Base-by-base conservation (phyloP, 2,329 filamentous ascomycete genomes). In the Colletotrichum phormii region DNA sequence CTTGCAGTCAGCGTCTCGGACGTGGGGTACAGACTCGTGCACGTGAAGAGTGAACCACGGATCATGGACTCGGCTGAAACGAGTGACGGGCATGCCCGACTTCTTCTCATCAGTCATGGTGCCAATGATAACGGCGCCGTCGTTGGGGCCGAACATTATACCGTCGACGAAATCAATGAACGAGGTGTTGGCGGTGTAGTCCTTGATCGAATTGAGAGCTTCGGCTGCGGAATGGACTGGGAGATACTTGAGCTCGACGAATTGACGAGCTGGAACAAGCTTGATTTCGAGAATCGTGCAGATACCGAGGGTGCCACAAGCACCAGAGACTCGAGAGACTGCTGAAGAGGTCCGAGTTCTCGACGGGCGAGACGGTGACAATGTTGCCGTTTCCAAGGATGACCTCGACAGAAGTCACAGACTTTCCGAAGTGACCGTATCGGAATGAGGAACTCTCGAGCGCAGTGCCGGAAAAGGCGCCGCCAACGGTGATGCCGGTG, bases 41-140 rank as follows among this genome's bases (percentile, higher is more conserved):
- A 87, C 90, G 72, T 92, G 90, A 3, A 93, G 82, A 73, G 92
- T 93, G 77, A 90, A 91, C 91, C 91, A 93, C 0, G 89, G 88
- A 76, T 93, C 90, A 18, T 79, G 79, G 0, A 88, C 80, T 15
- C 86, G 81, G 55, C 85, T 88, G 78, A 92, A 92, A 0, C 80
- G 81, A 0, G 62, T 6, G 0, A 54, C 33, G 0, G 4, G 55
- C 0, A 71, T 59, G 0, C 1, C 1, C 0, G 75, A 67, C 1
- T 75, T 78, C 7, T 31, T 24, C 22, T 62, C 55, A 13, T 79
- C 59, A 8, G 74, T 77, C 5, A 91, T 78, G 0, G 86, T 86
- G 77, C 90, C 85, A 22, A 92, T 81, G 4, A 89, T 86, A 0
- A 89, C 87, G 9, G 84, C 82, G 7, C 81, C 79, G 13, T 82